phyloP scores from a whole-genome alignment of 176 grass and related monocot genomes.

The Cenchrus purpureus region DNA sequence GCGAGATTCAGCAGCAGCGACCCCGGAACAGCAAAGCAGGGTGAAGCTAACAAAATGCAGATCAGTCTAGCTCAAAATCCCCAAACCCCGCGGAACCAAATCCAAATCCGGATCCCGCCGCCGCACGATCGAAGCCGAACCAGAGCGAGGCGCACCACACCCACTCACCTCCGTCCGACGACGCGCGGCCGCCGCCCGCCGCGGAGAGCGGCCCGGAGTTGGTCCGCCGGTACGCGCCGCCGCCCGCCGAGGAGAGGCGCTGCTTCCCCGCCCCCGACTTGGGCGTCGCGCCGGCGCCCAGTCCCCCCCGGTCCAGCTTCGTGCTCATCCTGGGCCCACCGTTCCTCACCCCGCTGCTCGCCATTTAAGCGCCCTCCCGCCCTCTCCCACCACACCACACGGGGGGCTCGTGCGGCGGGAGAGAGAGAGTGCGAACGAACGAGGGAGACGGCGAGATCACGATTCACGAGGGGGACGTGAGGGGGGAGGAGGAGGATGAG shows the following conservation, averaged over 20 bases:
- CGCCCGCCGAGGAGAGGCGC: slow-evolving; percentile 52
- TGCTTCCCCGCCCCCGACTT: slow-evolving; percentile 71
- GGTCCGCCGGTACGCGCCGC: slow-evolving; percentile 58
- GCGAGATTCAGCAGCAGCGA: neutral
- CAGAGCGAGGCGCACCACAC: neutral
- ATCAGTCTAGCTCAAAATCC: slow-evolving; percentile 30
- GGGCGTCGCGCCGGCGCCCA: slow-evolving; percentile 58
- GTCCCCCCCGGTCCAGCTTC: slow-evolving; percentile 67
- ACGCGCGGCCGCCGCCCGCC: slow-evolving; percentile 27
- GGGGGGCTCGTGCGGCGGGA: neutral
- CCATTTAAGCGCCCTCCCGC: slow-evolving; percentile 39
- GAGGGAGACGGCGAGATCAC: slow-evolving; percentile 18
- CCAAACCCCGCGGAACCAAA: slow-evolving; percentile 30
- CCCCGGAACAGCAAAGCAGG: neutral
- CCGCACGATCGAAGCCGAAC: neutral
- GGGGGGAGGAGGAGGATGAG: neutral
- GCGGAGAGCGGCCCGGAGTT: slow-evolving; percentile 64
- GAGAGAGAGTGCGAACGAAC: neutral
- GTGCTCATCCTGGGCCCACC: slow-evolving; percentile 50
- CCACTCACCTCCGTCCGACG: slow-evolving; percentile 74
- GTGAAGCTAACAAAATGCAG: slow-evolving; percentile 23
- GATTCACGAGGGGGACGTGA: slow-evolving; percentile 43
- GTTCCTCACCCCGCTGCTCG: slow-evolving; percentile 57
- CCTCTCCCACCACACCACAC: neutral
- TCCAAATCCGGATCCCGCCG: slow-evolving; percentile 38